phyloP scores from a whole-genome alignment of 2,329 filamentous ascomycete genomes.

The Monilinia fructicola region DNA sequence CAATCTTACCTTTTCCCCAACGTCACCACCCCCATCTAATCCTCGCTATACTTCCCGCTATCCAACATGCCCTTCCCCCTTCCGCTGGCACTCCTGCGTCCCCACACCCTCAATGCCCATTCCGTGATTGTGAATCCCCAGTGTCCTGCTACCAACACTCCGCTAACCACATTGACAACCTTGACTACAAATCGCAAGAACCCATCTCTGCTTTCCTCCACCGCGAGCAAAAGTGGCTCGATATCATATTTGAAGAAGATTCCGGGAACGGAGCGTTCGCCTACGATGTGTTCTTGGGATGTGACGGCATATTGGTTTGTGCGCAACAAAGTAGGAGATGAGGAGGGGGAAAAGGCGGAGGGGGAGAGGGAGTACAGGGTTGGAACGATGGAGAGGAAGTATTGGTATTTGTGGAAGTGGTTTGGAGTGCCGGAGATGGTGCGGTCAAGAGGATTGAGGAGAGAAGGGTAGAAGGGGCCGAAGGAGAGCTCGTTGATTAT shows the following conservation, averaged over 20 bases:
- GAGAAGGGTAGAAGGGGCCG: slow-evolving; percentile 91
- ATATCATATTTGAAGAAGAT: slow-evolving; percentile 99
- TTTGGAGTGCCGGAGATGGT: slow-evolving; percentile 73
- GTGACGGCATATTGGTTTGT: slow-evolving; percentile 99
- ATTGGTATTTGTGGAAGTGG: slow-evolving; percentile 96
- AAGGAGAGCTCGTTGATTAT: slow-evolving; percentile 95
- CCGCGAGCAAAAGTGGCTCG: slow-evolving; percentile 85
- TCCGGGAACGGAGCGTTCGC: slow-evolving; percentile 74
- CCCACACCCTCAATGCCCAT: slow-evolving; percentile 62
- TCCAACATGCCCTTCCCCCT: slow-evolving; percentile 42
- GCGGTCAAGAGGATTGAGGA: slow-evolving; percentile 90
- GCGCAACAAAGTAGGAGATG: slow-evolving; percentile 61
- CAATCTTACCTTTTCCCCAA: background rate
- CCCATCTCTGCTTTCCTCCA: slow-evolving; percentile 77
- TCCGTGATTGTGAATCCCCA: slow-evolving; percentile 87
- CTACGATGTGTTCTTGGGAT: slow-evolving; percentile 72
- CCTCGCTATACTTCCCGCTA: slow-evolving; percentile 37
- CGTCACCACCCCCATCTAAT: slow-evolving; percentile 1
- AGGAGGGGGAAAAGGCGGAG: slow-evolving; percentile 33
- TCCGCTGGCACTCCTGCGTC: slow-evolving; percentile 41
- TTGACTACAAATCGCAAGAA: slow-evolving; percentile 75
- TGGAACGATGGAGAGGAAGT: slow-evolving; percentile 92
- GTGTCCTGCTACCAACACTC: slow-evolving; percentile 87
- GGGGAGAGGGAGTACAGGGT: slow-evolving; percentile 78
- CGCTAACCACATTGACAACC: slow-evolving; percentile 85